phyloP scores from a whole-genome alignment of 768 basidiomycete species.

The Coprinellus micaceus region DNA sequence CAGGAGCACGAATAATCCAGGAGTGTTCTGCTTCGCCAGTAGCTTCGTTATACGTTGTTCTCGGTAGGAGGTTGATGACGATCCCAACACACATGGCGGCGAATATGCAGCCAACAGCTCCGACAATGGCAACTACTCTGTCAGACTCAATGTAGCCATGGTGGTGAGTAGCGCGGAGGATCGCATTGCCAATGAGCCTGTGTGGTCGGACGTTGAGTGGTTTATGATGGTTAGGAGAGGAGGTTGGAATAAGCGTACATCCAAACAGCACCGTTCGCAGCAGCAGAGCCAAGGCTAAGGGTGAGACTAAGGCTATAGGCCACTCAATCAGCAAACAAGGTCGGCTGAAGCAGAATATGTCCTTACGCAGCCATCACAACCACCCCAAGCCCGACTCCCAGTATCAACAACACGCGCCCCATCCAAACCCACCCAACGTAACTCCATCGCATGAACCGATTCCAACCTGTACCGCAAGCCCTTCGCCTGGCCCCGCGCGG shows the following conservation, averaged over 20 bases:
- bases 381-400: no score
- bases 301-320: background rate
- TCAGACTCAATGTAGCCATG: conserved; percentile 17
- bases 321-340: no score
- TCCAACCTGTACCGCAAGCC: no score
- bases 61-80: conserved; percentile 2
- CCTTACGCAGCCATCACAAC: no score
- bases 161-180: conserved; percentile 16
- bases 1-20: conserved; percentile 11
- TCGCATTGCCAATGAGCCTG: conserved; percentile 21
- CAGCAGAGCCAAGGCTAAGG: background rate
- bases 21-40: conserved; percentile 1
- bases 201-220: background rate
- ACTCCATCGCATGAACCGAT: no score
- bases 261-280: conserved; percentile 3
- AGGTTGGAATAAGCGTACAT: background rate
- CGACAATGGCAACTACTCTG: conserved; percentile 18
- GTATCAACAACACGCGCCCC: no score
- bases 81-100: conserved; percentile 10
- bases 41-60: background rate
- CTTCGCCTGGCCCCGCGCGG: no score
- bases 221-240: background rate
- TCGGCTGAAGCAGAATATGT: no score
- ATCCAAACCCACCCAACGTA: no score
- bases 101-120: conserved; percentile 18